Evolutionary conservation across 1,284 basidiomycete genomes (phyloP).

Genomic region (Ganoderma multipileum): DNA sequence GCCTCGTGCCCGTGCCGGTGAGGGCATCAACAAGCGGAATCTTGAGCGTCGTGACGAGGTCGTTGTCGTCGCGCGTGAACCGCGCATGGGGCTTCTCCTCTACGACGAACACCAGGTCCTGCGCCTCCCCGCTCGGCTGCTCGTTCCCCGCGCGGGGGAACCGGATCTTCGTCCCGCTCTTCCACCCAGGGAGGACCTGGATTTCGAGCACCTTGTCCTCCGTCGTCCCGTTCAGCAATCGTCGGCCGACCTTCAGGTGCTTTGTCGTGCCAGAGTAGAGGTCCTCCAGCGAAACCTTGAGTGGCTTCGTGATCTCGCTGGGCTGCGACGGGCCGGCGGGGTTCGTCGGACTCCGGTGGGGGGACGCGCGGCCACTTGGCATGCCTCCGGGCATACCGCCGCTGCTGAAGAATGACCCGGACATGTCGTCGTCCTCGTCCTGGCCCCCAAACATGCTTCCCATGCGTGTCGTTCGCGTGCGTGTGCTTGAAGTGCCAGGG

Average conservation of each 20-base stretch:
- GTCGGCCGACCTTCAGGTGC: slow-evolving; percentile 88
- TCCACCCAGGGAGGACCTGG: slow-evolving; percentile 87
- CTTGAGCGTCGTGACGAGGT: slow-evolving; percentile 69
- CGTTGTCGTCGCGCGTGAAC: slow-evolving; percentile 84
- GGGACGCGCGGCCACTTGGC: slow-evolving; percentile 39
- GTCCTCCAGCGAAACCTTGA: slow-evolving; percentile 90
- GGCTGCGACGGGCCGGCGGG: slow-evolving; percentile 44
- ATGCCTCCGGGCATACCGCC: slow-evolving; percentile 62
- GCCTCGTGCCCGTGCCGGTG: slow-evolving; percentile 57
- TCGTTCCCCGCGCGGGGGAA: slow-evolving; percentile 92
- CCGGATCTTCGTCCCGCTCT: slow-evolving; percentile 90
- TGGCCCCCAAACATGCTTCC: slow-evolving; percentile 42
- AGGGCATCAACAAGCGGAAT: slow-evolving; percentile 88
- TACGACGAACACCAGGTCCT: slow-evolving; percentile 90
- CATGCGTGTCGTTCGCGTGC: slow-evolving; percentile 38
- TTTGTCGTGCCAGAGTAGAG: slow-evolving; percentile 92
- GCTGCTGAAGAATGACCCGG: slow-evolving; percentile 46
- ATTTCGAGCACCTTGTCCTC: slow-evolving; percentile 95
- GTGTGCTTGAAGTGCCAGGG: slow-evolving; percentile 37
- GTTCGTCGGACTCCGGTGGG: slow-evolving; percentile 29
- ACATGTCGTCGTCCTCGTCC: slow-evolving; percentile 60
- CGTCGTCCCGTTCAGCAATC: slow-evolving; percentile 71
- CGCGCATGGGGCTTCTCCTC: slow-evolving; percentile 88
- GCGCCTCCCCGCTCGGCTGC: slow-evolving; percentile 72
- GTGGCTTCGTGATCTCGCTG: slow-evolving; percentile 82